Conservation (phyloP, 164 flowering plant genomes). For the Litsea cubeba region DNA sequence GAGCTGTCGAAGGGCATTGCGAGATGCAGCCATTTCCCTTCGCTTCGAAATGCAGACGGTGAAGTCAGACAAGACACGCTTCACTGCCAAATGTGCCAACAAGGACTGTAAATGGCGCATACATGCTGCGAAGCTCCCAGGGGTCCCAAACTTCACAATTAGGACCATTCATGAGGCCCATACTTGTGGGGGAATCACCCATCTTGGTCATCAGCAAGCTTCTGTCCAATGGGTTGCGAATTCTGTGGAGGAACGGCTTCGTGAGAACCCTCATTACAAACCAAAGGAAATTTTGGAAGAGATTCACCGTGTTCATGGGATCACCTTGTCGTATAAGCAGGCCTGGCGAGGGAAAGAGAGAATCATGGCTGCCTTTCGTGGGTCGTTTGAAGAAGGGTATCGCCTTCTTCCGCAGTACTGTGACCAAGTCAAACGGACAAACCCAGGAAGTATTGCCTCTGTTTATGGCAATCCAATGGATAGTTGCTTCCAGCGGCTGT, state of each 20-base stretch:
- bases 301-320: constrained; percentile 82
- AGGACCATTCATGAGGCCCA: constrained; percentile 78
- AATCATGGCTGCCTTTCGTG: constrained; percentile 92
- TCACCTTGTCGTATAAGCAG: constrained; percentile 89
- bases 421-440: constrained; percentile 72
- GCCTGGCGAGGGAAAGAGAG: constrained; percentile 97
- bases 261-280: constrained; percentile 82
- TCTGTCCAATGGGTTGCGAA: constrained; percentile 96
- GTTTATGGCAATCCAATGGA: constrained; percentile 79
- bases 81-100: constrained; percentile 36
- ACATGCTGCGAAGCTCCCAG: constrained; percentile 95
- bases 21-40: constrained; percentile 85
- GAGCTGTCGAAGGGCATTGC: constrained; percentile 81
- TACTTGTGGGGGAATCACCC: constrained; percentile 77
- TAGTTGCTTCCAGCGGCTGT: constrained; percentile 79
- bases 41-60: constrained; percentile 94
- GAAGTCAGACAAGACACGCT: constrained; percentile 91
- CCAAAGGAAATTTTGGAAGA: constrained; percentile 96
- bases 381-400: constrained; percentile 92
- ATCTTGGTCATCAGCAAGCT: constrained; percentile 96
- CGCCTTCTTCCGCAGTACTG: constrained; percentile 86
- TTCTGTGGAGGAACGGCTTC: constrained; percentile 73
- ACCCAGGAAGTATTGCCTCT: constrained; percentile 86
- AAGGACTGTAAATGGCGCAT: constrained; percentile 94
- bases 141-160: constrained; percentile 90